phyloP scores from a whole-genome alignment of 1,284 basidiomycete species.

The Trichosporon sp. region DNA sequence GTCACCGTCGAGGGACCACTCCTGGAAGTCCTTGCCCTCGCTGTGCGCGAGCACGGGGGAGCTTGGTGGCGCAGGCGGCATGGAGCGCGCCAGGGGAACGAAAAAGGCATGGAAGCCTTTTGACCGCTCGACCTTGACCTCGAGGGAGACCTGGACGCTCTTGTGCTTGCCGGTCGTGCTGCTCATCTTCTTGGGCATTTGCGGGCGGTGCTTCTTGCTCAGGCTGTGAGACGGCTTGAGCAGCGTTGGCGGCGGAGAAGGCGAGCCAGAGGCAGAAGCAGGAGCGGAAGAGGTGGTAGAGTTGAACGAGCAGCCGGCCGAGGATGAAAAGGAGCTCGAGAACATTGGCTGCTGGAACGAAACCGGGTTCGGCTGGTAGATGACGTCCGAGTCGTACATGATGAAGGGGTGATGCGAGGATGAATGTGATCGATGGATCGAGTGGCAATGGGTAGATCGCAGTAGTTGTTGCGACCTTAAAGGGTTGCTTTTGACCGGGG shows the following conservation, averaged over 20 bases:
- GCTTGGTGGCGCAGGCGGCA: conserved; percentile 39
- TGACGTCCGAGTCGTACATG: conserved; percentile 10
- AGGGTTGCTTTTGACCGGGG: background rate
- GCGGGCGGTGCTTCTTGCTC: conserved; percentile 16
- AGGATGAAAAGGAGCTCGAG: conserved; percentile 12
- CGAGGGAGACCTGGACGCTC: conserved; percentile 36
- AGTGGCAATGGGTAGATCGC: background rate
- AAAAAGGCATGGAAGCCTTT: conserved; percentile 43
- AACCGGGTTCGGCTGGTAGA: conserved; percentile 19
- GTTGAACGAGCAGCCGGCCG: conserved; percentile 1
- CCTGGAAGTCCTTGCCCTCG: conserved; percentile 16
- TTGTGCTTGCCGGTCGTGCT: conserved; percentile 29
- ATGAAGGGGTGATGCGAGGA: background rate
- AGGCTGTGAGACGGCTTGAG: conserved; percentile 12
- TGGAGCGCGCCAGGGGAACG: conserved; percentile 30
- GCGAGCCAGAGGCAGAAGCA: conserved; percentile 11
- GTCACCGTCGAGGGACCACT: conserved; percentile 8
- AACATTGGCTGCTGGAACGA: conserved; percentile 11
- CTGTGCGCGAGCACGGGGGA: conserved; percentile 25
- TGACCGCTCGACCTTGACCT: conserved; percentile 40
- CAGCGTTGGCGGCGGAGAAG: conserved; percentile 9
- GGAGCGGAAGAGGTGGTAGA: background rate
- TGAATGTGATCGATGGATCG: background rate
- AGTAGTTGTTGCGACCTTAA: background rate
- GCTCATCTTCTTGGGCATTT: conserved; percentile 30